Percentiles rank a stretch among this genome's conserved stretches.
phyloP scores from a whole-genome alignment of 2,329 filamentous ascomycete species.

The Paecilomyces formosus region DNA sequence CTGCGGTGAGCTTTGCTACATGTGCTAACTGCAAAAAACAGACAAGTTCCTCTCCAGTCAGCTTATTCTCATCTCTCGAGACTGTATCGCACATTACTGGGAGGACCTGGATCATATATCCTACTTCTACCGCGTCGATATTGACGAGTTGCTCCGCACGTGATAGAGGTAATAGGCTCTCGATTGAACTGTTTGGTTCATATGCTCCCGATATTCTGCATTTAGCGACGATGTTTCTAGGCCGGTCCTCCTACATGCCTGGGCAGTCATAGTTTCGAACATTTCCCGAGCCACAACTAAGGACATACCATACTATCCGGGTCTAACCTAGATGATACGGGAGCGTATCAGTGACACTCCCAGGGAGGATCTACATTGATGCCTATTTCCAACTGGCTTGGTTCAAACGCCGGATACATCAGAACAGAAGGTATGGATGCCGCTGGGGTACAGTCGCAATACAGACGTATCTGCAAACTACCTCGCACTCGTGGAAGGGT shows the following conservation, averaged over 20 bases:
- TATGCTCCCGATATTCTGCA: too few relatives aligned
- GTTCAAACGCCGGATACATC: neutral
- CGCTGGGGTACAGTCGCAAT: neutral
- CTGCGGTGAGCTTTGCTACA: neutral
- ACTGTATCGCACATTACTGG: slow-evolving; percentile 79
- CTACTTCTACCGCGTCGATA: slow-evolving; percentile 37
- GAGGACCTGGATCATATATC: slow-evolving; percentile 43
- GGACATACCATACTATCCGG: neutral
- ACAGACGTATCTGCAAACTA: neutral
- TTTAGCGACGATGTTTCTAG: neutral
- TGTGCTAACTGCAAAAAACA: slow-evolving; percentile 31
- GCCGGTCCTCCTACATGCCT: neutral
- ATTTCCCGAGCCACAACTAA: neutral
- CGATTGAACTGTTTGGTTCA: neutral
- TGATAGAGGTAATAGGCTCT: slow-evolving; percentile 7
- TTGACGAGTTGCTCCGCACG: slow-evolving; percentile 29
- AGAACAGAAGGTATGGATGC: neutral
- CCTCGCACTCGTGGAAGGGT: neutral
- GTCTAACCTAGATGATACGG: too few relatives aligned
- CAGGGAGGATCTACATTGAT: neutral
- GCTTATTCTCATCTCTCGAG: slow-evolving; percentile 69
- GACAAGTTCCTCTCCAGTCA: slow-evolving; percentile 69
- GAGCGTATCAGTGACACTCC: neutral
- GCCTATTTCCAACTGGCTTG: neutral
- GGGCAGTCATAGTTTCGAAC: neutral